Evolutionary conservation across 176 grass and related monocot species (phyloP).

Genomic region (Musa schizocarpa): DNA sequence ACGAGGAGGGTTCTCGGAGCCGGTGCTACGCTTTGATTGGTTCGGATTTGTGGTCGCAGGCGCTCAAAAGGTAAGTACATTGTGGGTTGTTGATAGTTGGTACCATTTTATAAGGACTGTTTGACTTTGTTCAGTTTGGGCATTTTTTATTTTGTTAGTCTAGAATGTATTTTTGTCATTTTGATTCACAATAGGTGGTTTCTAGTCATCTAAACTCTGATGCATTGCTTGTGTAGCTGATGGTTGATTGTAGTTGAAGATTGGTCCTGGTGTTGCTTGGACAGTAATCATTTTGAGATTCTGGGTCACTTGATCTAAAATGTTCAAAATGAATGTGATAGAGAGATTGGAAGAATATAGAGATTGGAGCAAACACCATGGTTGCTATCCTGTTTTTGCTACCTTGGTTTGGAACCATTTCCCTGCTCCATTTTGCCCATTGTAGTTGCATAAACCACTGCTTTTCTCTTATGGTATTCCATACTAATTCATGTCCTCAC

Average conservation of each 20-base stretch:
- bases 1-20: background rate
- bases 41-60: slow-evolving; percentile 38
- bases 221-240: no score
- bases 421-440: background rate
- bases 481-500: background rate
- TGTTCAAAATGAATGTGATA: background rate
- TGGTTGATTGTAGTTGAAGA: background rate
- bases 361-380: background rate
- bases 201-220: no score
- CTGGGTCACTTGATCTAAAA: background rate
- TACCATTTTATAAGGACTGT: background rate
- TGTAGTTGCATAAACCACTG: background rate
- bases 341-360: background rate
- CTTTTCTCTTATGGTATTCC: background rate
- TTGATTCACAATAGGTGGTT: background rate
- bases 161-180: background rate
- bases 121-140: background rate
- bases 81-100: background rate
- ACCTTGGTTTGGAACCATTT: background rate
- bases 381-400: background rate
- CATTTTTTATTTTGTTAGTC: background rate
- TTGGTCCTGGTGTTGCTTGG: background rate
- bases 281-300: background rate
- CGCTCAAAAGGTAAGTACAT: slow-evolving; percentile 36
- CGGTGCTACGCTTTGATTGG: slow-evolving; percentile 61